A percentile compares a stretch with the other conserved stretches of the same genome.
Evolutionary conservation across 345 rosid genomes (phyloP).

Genomic region (Aurinia saxatilis): DNA sequence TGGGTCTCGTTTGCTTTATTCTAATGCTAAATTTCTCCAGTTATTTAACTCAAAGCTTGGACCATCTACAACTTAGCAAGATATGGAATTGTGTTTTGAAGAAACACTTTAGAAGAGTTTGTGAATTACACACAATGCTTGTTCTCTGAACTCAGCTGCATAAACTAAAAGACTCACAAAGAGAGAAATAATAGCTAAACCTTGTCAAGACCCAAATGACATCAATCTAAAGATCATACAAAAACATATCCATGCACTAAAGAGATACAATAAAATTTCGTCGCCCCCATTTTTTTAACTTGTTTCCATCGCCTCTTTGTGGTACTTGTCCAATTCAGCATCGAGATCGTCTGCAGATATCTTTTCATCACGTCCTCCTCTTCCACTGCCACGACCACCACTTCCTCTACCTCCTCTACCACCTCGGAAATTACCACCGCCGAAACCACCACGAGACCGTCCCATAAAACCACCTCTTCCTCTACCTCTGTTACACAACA

Average conservation of each 20-base stretch:
- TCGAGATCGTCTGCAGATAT: conserved; percentile 54
- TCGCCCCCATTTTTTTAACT: conserved; percentile 18
- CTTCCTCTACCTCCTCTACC: conserved; percentile 34
- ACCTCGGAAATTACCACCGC: conserved; percentile 30
- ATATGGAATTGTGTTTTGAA: neutral
- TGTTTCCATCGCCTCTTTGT: conserved; percentile 40
- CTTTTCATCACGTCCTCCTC: conserved; percentile 32
- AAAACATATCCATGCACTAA: conserved; percentile 17
- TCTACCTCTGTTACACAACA: conserved; percentile 26
- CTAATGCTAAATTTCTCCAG: too few species aligned
- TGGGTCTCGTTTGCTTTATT: neutral
- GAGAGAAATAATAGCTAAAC: neutral
- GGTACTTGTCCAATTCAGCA: conserved; percentile 58
- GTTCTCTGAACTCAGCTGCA: neutral
- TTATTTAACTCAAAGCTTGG: too few species aligned
- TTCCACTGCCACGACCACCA: conserved; percentile 33
- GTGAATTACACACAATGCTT: conserved; percentile 3
- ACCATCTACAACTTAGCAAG: neutral
- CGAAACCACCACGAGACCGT: conserved; percentile 31
- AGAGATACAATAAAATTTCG: conserved; percentile 5
- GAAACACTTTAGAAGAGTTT: neutral
- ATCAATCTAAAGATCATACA: conserved; percentile 25
- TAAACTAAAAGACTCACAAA: conserved; percentile 10
- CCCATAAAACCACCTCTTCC: conserved; percentile 38
- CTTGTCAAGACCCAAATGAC: conserved; percentile 2